Percentiles rank a stretch among this genome's conserved stretches.
phyloP scores from a whole-genome alignment of 2,329 filamentous ascomycete genomes.

The Trichoderma lentiforme region DNA sequence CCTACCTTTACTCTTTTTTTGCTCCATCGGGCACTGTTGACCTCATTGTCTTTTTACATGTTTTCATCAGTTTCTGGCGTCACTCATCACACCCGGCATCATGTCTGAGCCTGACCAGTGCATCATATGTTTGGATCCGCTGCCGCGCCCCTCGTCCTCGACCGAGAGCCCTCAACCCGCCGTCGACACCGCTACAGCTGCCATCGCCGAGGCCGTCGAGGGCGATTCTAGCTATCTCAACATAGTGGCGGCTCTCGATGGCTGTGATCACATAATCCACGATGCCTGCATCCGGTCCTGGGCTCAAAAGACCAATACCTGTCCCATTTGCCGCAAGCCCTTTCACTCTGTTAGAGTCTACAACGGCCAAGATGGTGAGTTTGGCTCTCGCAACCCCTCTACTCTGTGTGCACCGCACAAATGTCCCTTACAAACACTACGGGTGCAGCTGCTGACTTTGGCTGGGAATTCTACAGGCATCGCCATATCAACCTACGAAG shows the following conservation, averaged over 20 bases:
- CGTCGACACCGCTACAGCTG: conserved; percentile 24
- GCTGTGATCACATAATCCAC: conserved; percentile 90
- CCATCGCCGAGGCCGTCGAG: conserved; percentile 20
- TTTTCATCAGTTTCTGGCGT: conserved; percentile 39
- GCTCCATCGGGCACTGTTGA: conserved; percentile 13
- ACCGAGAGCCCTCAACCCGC: conserved; percentile 22
- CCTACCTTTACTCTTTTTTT: not conserved
- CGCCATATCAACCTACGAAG: conserved; percentile 56
- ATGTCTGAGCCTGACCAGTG: conserved; percentile 61
- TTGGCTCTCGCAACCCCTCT: conserved; percentile 14
- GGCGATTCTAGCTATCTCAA: conserved; percentile 37
- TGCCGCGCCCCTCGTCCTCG: conserved; percentile 39
- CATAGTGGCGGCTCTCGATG: conserved; percentile 58
- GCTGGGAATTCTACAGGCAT: conserved; percentile 41
- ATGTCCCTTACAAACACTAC: not conserved
- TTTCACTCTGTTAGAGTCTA: conserved; percentile 90
- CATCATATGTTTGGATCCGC: conserved; percentile 65
- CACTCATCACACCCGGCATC: conserved; percentile 40
- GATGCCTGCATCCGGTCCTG: conserved; percentile 89
- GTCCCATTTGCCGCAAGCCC: conserved; percentile 87
- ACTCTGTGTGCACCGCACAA: not conserved
- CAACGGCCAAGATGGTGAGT: conserved; percentile 74
- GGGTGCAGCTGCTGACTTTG: not conserved
- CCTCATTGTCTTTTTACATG: conserved; percentile 40
- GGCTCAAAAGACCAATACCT: conserved; percentile 96